A percentile compares a stretch with the other conserved stretches of the same genome.
Conservation (phyloP, 768 basidiomycete genomes). For the Rhodotorula taiwanensis region DNA sequence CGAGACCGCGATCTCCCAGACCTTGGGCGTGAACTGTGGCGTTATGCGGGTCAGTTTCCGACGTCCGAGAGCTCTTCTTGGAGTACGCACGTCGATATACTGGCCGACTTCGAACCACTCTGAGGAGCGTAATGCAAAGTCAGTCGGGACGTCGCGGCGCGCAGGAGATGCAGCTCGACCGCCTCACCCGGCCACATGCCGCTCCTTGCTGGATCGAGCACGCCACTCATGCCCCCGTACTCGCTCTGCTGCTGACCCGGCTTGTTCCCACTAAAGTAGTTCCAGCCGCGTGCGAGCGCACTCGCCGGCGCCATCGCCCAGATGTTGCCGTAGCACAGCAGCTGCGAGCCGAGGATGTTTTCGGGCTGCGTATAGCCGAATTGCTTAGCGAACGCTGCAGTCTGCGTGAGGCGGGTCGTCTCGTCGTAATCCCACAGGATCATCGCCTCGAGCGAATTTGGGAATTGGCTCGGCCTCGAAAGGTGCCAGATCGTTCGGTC, state of each 20-base stretch:
- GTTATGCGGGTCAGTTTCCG: too few species aligned
- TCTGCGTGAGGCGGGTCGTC: constrained; percentile 3
- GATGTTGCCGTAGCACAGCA: constrained; percentile 25
- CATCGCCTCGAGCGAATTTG: constrained; percentile 17
- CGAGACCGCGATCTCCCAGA: constrained; percentile 23
- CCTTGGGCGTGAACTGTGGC: constrained; percentile 11
- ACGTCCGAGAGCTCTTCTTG: too few species aligned
- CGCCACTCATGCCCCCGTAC: too few species aligned
- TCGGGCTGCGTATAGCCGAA: constrained; percentile 1
- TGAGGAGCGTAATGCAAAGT: background rate
- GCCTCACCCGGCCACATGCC: too few species aligned
- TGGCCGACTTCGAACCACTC: constrained; percentile 31
- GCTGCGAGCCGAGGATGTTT: constrained; percentile 26
- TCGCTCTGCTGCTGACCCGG: too few species aligned
- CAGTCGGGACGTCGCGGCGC: constrained; percentile 1
- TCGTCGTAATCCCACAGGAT: constrained; percentile 22
- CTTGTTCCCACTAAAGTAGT: constrained; percentile 16
- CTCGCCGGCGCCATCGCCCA: constrained; percentile 25
- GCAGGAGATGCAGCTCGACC: constrained; percentile 8
- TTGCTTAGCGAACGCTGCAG: constrained; percentile 6
- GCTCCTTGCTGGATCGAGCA: too few species aligned
- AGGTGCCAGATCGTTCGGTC: constrained; percentile 21
- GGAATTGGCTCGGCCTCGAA: background rate
- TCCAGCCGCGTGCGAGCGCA: background rate
- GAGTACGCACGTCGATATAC: constrained; percentile 33